These are phyloP conservation scores for Graphilbum sp. DNA, from an alignment of 2,329 filamentous ascomycete genomes.

Conservation along the genomic window DNA sequence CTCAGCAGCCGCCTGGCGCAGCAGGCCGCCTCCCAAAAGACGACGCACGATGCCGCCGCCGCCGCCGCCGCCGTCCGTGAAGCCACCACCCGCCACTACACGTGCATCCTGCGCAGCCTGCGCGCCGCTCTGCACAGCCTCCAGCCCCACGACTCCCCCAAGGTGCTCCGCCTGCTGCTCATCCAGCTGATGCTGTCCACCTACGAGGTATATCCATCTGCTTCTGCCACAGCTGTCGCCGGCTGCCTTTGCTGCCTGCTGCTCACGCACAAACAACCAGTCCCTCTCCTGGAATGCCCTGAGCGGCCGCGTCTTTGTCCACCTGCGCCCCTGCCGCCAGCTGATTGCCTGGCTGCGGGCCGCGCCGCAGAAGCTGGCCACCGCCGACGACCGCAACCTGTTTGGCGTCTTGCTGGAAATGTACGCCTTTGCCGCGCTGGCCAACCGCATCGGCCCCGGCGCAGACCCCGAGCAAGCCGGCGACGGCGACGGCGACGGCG, in stretches of 20 bases:
- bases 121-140: slow-evolving; percentile 7
- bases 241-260: no score
- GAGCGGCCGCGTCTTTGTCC: slow-evolving; percentile 8
- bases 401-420: slow-evolving; percentile 8
- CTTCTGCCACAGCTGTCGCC: no score
- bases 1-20: slow-evolving; percentile 4
- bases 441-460: slow-evolving; percentile 8
- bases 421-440: slow-evolving; percentile 9
- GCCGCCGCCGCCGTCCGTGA: slow-evolving; percentile 4
- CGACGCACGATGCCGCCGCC: no score
- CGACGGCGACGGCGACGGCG: neutral
- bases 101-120: slow-evolving; percentile 9
- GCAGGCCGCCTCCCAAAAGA: neutral
- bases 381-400: slow-evolving; percentile 6
- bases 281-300: slow-evolving; percentile 7
- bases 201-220: slow-evolving; percentile 7
- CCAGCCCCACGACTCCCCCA: slow-evolving; percentile 4
- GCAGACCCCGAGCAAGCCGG: slow-evolving; percentile 1
- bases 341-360: slow-evolving; percentile 10
- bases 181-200: slow-evolving; percentile 7
- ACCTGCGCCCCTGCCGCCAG: slow-evolving; percentile 10
- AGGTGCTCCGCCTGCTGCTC: slow-evolving; percentile 8
- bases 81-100: slow-evolving; percentile 10
- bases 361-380: slow-evolving; percentile 4
- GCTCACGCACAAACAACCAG: no score